Evolutionary conservation across 2,329 filamentous ascomycete genomes (phyloP), one percentile per base, ranked within the genome.

Genomic region (Colletotrichum caudatum): DNA sequence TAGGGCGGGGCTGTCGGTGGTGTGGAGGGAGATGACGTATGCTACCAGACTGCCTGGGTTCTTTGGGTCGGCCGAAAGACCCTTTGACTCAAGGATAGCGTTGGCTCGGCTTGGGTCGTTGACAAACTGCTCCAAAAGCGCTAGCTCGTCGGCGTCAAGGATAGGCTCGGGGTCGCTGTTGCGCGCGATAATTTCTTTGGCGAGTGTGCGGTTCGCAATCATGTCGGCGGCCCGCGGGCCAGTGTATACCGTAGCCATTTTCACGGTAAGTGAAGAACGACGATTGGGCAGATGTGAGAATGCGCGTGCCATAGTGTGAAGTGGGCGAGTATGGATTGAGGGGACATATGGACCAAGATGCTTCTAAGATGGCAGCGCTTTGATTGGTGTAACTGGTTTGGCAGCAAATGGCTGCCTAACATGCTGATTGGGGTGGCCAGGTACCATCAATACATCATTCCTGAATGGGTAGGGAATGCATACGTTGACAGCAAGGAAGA

Each of bases 161-260:
- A 73, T 41, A 37, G 59, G 65, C 39, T 59, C 63, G 12, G 50
- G 50, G 16, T 53, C 50, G 16, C 26, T 53, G 26, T 53, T 53
- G 50, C 50, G 50, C 4, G 64, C 66, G 23, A 75, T 74, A 35
- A 74, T 73, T 48, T 75, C 74, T 18, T 61, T 41, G 5, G 75
- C 74, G 11, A 74, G 58, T 16, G 74, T 72, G 56, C 73, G 74
- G 26, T 66, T 61, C 4, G 37, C 64, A 20, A 75, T 56, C 72
- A 75, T 75, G 9, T 69, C 51, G 8, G 37, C 35, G n/a, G 58
- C 66, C 6, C 62, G 66, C 33, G 74, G 74, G 16, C 74, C 74
- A 9, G 66, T 71, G 57, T 74, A 53, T 48, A 5, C n/a, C 20
- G 20, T 12, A 9, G 46, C 46, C 46, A 48, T 48, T 3, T n/a